A percentile compares a stretch with the other conserved stretches of the same genome.
Evolutionary conservation across 768 basidiomycete species (phyloP).

Genomic region (Rhodotorula babjevae): DNA sequence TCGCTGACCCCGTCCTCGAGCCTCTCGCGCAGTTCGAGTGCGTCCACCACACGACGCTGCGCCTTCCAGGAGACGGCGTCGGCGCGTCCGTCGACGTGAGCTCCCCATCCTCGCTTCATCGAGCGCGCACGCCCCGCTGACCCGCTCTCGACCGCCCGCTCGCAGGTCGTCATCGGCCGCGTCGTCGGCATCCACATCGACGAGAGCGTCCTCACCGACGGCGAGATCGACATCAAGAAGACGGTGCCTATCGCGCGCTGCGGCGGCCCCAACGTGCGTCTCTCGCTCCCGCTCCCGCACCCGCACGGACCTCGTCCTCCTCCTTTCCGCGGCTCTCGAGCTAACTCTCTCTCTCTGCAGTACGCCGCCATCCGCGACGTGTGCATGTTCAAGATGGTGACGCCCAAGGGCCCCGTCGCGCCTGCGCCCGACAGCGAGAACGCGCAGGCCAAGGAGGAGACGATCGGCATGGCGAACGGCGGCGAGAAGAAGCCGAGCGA

Average conservation of each 20-base stretch:
- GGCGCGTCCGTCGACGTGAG: neutral
- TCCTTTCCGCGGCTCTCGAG: neutral
- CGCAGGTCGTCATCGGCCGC: constrained; percentile 9
- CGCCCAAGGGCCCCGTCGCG: neutral
- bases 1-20: neutral
- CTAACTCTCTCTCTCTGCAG: neutral
- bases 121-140: no score
- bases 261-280: constrained; percentile 1
- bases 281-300: no score
- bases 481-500: no score
- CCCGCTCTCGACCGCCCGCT: no score
- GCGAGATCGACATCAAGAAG: constrained; percentile 13
- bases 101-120: neutral
- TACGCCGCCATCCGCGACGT: neutral
- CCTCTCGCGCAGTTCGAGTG: constrained; percentile 8
- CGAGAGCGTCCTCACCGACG: constrained; percentile 7
- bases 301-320: no score
- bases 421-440: no score
- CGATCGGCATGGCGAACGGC: neutral
- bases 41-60: constrained; percentile 1
- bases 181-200: constrained; percentile 22
- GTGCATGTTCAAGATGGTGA: constrained; percentile 1
- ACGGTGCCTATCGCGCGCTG: constrained; percentile 9
- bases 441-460: no score
- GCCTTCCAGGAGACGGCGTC: constrained; percentile 1